These are phyloP conservation scores for Rubia balearica DNA, from an alignment of 305 asterid species.

Conservation along the genomic window DNA sequence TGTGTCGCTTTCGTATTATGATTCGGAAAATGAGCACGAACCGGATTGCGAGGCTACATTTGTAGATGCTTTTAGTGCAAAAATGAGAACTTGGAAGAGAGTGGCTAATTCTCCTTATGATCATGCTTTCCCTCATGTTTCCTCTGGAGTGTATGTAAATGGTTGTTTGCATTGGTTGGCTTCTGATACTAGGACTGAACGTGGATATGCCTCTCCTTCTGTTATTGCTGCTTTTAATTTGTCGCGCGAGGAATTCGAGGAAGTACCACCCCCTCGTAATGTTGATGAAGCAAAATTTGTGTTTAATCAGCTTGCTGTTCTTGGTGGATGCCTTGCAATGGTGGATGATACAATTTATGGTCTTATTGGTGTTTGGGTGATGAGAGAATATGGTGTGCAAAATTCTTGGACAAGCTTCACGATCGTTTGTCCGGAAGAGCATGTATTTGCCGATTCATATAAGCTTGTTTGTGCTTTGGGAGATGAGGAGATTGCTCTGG, in stretches of 20 bases:
- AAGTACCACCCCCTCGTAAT: slow-evolving; percentile 30
- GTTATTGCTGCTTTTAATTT: slow-evolving; percentile 38
- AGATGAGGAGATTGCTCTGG: slow-evolving; percentile 10
- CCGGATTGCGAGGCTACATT: slow-evolving; percentile 19
- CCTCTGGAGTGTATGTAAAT: slow-evolving; percentile 33
- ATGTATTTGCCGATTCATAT: not conserved
- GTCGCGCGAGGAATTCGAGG: slow-evolving; percentile 26
- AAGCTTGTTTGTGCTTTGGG: slow-evolving; percentile 27
- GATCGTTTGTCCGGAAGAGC: slow-evolving; percentile 9
- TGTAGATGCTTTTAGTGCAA: slow-evolving; percentile 39
- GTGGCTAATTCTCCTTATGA: slow-evolving; percentile 33
- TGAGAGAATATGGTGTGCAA: not conserved
- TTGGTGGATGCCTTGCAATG: slow-evolving; percentile 41
- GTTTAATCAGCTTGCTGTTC: slow-evolving; percentile 23
- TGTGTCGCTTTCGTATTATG: slow-evolving; percentile 33
- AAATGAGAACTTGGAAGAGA: slow-evolving; percentile 37
- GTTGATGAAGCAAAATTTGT: slow-evolving; percentile 15
- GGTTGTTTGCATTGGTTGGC: slow-evolving; percentile 53
- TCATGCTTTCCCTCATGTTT: slow-evolving; percentile 27
- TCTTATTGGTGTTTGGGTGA: not conserved
- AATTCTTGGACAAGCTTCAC: slow-evolving; percentile 33
- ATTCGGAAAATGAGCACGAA: slow-evolving; percentile 18
- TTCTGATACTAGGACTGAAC: not conserved
- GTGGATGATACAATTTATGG: slow-evolving; percentile 5
- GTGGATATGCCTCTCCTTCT: slow-evolving; percentile 10